Evolutionary conservation across 225 moss, liverwort and hornwort genomes (phyloP), one percentile per base, ranked within the genome.

Genomic region (Thuidium tamariscinum): DNA sequence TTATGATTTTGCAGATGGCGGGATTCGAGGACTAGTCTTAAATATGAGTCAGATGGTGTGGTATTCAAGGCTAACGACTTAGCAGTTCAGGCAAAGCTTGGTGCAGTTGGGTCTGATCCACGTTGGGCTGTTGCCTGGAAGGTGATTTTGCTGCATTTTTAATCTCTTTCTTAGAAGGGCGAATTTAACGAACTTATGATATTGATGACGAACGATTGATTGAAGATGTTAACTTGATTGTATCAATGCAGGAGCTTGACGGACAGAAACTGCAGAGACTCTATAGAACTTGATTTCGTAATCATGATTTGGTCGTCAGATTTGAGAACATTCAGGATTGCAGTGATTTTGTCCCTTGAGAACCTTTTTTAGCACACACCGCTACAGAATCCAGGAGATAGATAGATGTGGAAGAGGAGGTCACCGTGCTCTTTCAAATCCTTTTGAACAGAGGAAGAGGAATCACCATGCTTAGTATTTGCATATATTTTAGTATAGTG

Each of bases 91-190:
- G 86, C 88, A 39, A 88, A 77, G 73, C 96, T 97, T 88, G 97
- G 97, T 85, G 92, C 88, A 78, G 87, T 91, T 89, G 93, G 94
- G 84, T 90, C 89, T 70, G 82, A 95, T 91, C 97, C 96, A 87
- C 96, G 97, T 69, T 97, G 97, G 97, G 97, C 97, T 88, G 89
- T 97, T 64, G 96, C 96, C 41, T 97, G 97, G 97, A 97, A 97
- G 91, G 97, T 97, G 67, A 77, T 72, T 84, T 78, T 78, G 75
- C 63, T 86, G 60, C 65, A 44, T 56, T 67, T 88, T 34, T 55
- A 59, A 21, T 70, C 60, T 29, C 75, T 82, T 74, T 55, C 37
- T 68, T 61, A 52, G n/a, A 74, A 85, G 20, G 60, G 32, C 51
- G 36, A 86, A 23, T 56, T 56, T 44, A 74, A 85, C 30, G 59